Evolutionary conservation across 208 protist genomes (phyloP), one percentile per base, ranked within the genome.

Genomic region (Acanthamoeba quina): DNA sequence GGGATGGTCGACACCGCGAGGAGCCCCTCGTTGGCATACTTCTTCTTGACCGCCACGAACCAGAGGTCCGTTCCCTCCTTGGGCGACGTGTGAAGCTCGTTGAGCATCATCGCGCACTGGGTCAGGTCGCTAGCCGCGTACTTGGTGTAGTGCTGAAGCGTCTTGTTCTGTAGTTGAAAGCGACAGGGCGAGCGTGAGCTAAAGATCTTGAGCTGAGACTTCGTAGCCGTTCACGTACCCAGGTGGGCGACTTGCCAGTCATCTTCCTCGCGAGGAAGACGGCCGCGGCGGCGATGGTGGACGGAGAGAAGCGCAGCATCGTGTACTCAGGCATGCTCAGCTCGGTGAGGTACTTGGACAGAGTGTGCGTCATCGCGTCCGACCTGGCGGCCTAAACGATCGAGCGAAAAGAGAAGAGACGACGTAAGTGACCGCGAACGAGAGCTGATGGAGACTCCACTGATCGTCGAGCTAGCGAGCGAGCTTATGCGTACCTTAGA

Each of bases 231-330:
- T 5, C 2, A n/a, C 58, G 34, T 92, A 92, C 86, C 86, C 86
- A 92, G 9, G 49, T 52, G 49, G 86, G 86, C 19, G 86, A n/a
- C 86, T 92, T 70, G 58, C 15, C 13, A 9, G 90, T 94, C 90
- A 94, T 94, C 70, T 58, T 68, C 52, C 90, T 37, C 24, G 96
- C 66, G 24, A 96, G 68, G 74, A 92, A 97, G 19, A 97, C 78
- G 19, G 93, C 82, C 4, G 96, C 91, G 1, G 97, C 96, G 26
- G 97, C 95, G 47, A 97, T 66, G 15, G 96, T 54, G 19, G 97
- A 97, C 56, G 96, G 95, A 10, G 68, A 37, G 52, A 90, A 97
- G 13, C 52, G 52, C 15, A 96, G 31, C 41, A 96, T 83, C 15
- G 72, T 29, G 47, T 96, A 96, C 4, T 95, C 90, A 24, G 95